Percentiles rank a stretch among this genome's conserved stretches.
These are phyloP conservation scores for Arachis hypogaea DNA, from an alignment of 306 rosid genomes.

Conservation along the genomic window DNA sequence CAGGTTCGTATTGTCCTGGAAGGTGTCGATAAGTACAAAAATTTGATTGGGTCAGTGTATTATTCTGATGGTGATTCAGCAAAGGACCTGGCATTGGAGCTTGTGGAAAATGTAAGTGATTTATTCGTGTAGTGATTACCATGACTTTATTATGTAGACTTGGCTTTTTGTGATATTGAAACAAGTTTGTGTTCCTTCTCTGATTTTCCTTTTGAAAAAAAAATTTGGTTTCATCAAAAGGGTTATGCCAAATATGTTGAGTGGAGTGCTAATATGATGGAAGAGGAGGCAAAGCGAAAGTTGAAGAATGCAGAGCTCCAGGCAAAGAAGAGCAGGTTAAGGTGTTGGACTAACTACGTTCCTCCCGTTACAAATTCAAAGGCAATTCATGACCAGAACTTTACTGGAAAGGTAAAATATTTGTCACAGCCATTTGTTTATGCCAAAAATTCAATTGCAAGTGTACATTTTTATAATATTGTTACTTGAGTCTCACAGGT, in stretches of 20 bases:
- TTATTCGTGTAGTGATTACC: constrained; percentile 18
- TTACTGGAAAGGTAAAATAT: constrained; percentile 84
- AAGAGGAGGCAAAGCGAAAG: constrained; percentile 87
- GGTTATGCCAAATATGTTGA: constrained; percentile 91
- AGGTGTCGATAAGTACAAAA: constrained; percentile 95
- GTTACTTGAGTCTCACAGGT: constrained; percentile 58
- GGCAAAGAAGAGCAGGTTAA: constrained; percentile 81
- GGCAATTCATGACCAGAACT: constrained; percentile 95
- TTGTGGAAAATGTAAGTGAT: constrained; percentile 77
- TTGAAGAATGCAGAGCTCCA: constrained; percentile 85
- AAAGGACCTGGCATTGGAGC: constrained; percentile 92
- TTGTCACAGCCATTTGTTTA: constrained; percentile 13
- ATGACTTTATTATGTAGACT: constrained; percentile 18
- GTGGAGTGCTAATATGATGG: constrained; percentile 99
- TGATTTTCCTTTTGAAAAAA: too few species aligned
- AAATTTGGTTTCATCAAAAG: constrained; percentile 43
- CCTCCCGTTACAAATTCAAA: constrained; percentile 93
- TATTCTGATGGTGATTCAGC: constrained; percentile 96
- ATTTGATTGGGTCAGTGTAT: constrained; percentile 93
- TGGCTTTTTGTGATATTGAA: constrained; percentile 37
- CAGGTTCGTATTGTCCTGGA: constrained; percentile 94
- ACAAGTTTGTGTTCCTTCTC: constrained; percentile 4
- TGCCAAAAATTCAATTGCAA: constrained; percentile 6
- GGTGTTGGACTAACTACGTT: constrained; percentile 86
- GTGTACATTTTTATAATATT: constrained; percentile 21